A percentile compares a stretch with the other conserved stretches of the same genome.
These are phyloP conservation scores for Cucumis hystrix DNA, from an alignment of 306 rosid genomes.

Conservation along the genomic window DNA sequence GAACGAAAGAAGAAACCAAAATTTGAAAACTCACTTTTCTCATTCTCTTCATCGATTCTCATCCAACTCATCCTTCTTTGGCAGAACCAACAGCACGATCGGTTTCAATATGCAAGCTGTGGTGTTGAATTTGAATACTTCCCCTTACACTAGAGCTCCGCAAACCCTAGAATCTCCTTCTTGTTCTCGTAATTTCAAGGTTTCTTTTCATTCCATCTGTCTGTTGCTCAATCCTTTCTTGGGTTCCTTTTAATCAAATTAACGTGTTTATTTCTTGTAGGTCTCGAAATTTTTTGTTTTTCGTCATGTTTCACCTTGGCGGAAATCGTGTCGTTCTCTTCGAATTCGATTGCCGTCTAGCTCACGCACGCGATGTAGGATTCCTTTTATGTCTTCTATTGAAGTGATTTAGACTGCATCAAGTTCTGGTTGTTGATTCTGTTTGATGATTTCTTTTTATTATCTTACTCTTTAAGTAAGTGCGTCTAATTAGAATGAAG, in stretches of 20 bases:
- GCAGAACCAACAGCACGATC: not conserved
- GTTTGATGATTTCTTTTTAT: not conserved
- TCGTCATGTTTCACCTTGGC: constrained; percentile 12
- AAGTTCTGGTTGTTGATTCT: not conserved
- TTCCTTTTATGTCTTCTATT: not conserved
- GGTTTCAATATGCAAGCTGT: constrained; percentile 33
- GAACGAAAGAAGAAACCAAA: not conserved
- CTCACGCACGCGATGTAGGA: constrained; percentile 26
- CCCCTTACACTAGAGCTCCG: constrained; percentile 20
- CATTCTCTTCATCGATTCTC: not conserved
- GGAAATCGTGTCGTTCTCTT: constrained; percentile 15
- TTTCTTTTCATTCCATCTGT: not conserved
- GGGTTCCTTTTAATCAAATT: not conserved
- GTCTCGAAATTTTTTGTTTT: constrained; percentile 18
- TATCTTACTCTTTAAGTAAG: too few relatives aligned
- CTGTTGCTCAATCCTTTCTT: not conserved
- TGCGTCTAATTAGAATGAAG: not conserved
- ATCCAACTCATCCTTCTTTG: not conserved
- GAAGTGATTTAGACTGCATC: not conserved
- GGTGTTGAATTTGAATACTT: constrained; percentile 45
- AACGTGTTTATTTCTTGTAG: constrained; percentile 19
- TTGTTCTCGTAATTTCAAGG: constrained; percentile 32
- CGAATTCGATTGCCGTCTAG: constrained; percentile 19
- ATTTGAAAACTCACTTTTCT: not conserved
- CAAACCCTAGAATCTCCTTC: constrained; percentile 22